Evolutionary conservation across 1,284 basidiomycete genomes (phyloP).

Genomic region (Tylopilus orsonianus): DNA sequence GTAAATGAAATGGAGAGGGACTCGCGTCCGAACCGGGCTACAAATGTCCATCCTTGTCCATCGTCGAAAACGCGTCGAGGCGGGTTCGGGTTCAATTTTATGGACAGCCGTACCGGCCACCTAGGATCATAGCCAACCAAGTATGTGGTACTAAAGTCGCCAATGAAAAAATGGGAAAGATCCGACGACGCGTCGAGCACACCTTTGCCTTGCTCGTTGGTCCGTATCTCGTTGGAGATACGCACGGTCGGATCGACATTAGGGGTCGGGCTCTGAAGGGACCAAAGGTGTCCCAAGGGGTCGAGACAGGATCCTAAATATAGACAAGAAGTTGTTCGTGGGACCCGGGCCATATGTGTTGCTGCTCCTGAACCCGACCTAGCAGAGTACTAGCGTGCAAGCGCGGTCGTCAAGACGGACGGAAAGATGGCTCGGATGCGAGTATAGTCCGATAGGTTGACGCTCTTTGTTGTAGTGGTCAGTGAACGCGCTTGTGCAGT

Average conservation of each 20-base stretch:
- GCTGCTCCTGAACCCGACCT: constrained; percentile 3
- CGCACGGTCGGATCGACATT: neutral
- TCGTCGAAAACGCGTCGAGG: constrained; percentile 45
- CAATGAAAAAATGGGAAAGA: constrained; percentile 3
- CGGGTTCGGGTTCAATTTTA: constrained; percentile 69
- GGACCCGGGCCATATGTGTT: neutral
- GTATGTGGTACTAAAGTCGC: too few species aligned
- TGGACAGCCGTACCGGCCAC: constrained; percentile 40
- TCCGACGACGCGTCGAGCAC: too few species aligned
- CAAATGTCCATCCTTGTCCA: constrained; percentile 36
- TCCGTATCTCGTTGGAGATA: neutral
- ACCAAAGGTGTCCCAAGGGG: neutral
- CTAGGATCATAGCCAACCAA: too few species aligned
- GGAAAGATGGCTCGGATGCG: constrained; percentile 1
- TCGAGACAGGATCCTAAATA: neutral
- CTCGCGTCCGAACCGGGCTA: constrained; percentile 60
- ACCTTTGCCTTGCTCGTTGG: neutral
- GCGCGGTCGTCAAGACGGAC: too few species aligned
- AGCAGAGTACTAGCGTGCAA: too few species aligned
- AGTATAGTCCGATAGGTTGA: constrained; percentile 5
- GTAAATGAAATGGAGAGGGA: neutral
- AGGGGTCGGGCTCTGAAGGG: neutral
- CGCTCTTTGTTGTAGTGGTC: constrained; percentile 1
- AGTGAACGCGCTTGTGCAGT: neutral
- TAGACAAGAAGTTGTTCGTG: neutral